phyloP scores from a whole-genome alignment of 2,329 filamentous ascomycete genomes.

The Colletotrichum agaves region DNA sequence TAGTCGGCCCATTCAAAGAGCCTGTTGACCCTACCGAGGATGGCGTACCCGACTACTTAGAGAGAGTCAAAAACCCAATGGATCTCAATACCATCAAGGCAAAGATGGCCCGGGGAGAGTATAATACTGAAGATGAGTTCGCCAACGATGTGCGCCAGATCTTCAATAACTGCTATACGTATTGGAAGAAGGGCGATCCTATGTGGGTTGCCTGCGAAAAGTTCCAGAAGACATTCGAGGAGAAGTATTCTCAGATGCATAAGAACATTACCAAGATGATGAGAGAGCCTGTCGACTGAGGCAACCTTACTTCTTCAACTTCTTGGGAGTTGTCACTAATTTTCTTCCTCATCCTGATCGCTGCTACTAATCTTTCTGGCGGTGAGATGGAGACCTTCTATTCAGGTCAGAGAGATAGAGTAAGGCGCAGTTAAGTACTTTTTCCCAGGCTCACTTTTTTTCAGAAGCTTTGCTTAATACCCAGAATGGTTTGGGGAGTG shows the following conservation, averaged over 20 bases:
- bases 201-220: constrained; percentile 67
- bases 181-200: constrained; percentile 66
- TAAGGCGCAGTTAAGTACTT: not conserved
- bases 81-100: constrained; percentile 69
- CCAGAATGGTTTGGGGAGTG: constrained; percentile 25
- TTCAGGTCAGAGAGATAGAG: not conserved
- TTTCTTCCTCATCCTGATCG: not conserved
- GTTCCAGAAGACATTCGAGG: constrained; percentile 67
- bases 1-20: constrained; percentile 70
- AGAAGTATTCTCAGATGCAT: constrained; percentile 68
- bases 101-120: constrained; percentile 67
- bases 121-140: constrained; percentile 64
- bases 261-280: constrained; percentile 69
- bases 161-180: constrained; percentile 72
- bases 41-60: constrained; percentile 69
- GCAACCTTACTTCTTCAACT: not conserved
- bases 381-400: not conserved
- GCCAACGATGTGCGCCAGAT: constrained; percentile 69
- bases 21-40: constrained; percentile 67
- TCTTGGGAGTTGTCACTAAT: constrained; percentile 3
- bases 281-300: constrained; percentile 50
- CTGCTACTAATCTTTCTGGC: constrained; percentile 4
- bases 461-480: constrained; percentile 23
- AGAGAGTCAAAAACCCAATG: constrained; percentile 71
- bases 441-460: constrained; percentile 4